phyloP scores from a whole-genome alignment of 192 early-diverging fungal species.

The Funneliformis mosseae region DNA sequence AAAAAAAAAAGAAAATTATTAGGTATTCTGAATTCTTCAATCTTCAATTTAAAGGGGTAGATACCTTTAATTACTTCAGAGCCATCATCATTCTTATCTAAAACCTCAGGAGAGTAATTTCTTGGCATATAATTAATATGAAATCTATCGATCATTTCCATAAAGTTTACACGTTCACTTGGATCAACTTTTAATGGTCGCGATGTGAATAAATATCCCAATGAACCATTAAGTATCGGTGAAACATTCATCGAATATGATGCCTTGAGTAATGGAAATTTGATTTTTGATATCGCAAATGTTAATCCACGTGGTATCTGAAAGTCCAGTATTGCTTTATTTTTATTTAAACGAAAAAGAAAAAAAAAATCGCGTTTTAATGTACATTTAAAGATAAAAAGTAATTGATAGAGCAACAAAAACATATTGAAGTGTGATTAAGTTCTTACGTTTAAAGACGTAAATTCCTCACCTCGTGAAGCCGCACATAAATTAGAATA shows the following conservation, averaged over 20 bases:
- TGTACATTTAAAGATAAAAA: not conserved
- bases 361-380: not conserved
- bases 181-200: constrained; percentile 62
- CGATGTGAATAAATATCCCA: constrained; percentile 84
- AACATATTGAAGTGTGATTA: not conserved
- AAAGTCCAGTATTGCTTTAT: constrained; percentile 77
- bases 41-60: not conserved
- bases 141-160: constrained; percentile 57
- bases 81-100: not conserved
- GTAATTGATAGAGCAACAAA: not conserved
- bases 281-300: constrained; percentile 72
- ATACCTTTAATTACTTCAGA: not conserved
- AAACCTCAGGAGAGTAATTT: not conserved
- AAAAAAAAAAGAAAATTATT: not conserved
- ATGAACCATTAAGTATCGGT: constrained; percentile 58
- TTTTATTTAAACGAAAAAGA: not conserved
- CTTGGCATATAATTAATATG: constrained; percentile 41
- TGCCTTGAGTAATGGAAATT: constrained; percentile 74
- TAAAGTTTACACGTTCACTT: constrained; percentile 52
- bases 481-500: constrained; percentile 81
- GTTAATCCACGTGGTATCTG: constrained; percentile 72
- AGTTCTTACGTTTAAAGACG: not conserved
- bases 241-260: constrained; percentile 72
- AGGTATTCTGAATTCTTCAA: not conserved
- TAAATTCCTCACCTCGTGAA: constrained; percentile 51